Evolutionary conservation across 495 filamentous ascomycete genomes (phyloP), one percentile per base, ranked within the genome.

Genomic region (Evernia prunastri): DNA sequence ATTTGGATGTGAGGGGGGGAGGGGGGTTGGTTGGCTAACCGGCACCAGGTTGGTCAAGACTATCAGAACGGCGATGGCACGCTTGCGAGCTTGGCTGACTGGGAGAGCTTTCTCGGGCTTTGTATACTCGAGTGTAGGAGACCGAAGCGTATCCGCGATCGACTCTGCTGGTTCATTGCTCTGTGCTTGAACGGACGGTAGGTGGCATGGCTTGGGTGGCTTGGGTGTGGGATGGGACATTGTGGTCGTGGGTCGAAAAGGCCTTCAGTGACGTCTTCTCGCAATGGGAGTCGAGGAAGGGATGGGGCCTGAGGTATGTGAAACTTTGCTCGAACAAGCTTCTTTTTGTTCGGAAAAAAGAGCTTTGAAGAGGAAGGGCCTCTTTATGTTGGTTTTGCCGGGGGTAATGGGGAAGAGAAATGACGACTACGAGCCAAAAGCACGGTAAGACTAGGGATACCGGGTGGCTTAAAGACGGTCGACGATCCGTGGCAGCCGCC

Each of bases 21-120:
- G n/a, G n/a, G n/a, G n/a, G n/a, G n/a, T n/a, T n/a, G 17, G 18
- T 11, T 13, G 27, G 7, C 29, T 10, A 4, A 61, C 59, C 10
- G 43, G 59, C 11, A 61, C 59, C 3, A 61, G n/a, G 33, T 53
- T 61, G 15, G 59, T 49, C 20, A 61, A 39, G 15, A 61, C 43
- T 20, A 61, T 23, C 29, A 51, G 15, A 13, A 37, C 29, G 12
- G 59, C 59, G 15, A 61, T 39, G n/a, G 59, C 59, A 61, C 49
- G 35, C 43, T 49, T 49, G 20, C 59, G 59, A 49, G 45, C 45
- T 27, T n/a, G 33, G 10, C 8, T 37, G 0, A 25, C 27, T 3
- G 43, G 6, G 37, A 7, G 6, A 0, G 27, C 31, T 39, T 61
- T 31, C 11, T 35, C 43, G 17, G 17, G 17, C n/a, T 27, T 20